These are phyloP conservation scores for Ganoderma sinense DNA, from an alignment of 1,284 basidiomycete species.

Conservation along the genomic window DNA sequence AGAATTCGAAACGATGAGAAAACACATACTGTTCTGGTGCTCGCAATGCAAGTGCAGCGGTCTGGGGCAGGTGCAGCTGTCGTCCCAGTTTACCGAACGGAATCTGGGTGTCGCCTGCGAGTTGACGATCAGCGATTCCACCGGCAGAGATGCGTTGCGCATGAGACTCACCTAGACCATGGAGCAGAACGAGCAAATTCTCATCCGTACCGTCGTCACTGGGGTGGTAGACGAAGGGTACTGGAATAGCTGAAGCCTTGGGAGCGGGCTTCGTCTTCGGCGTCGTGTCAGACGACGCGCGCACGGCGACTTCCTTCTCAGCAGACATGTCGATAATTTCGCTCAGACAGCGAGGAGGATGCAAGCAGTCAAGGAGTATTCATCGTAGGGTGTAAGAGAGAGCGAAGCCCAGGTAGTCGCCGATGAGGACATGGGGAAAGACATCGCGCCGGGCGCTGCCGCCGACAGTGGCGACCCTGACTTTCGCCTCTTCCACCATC, in stretches of 20 bases:
- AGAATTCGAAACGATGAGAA: no score
- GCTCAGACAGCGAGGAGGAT: neutral
- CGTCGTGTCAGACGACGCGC: conserved; percentile 20
- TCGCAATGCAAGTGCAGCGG: conserved; percentile 81
- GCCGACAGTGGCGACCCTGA: neutral
- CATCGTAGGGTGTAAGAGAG: neutral
- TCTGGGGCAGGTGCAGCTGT: conserved; percentile 85
- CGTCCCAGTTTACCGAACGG: conserved; percentile 81
- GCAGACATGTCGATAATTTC: conserved; percentile 16
- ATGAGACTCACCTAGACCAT: conserved; percentile 77
- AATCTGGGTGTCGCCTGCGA: conserved; percentile 79
- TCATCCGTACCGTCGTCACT: conserved; percentile 87
- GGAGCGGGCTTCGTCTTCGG: conserved; percentile 63
- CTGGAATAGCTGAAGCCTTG: conserved; percentile 51
- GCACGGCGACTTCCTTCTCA: conserved; percentile 23
- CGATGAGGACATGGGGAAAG: conserved; percentile 3
- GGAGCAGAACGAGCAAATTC: conserved; percentile 86
- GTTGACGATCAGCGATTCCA: neutral
- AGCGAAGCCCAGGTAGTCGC: neutral
- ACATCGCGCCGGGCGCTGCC: conserved; percentile 4
- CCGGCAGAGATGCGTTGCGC: no score
- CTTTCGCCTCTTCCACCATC: neutral
- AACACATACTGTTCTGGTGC: conserved; percentile 73
- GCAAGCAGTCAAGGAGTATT: neutral
- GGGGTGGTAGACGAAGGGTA: conserved; percentile 68